These are phyloP conservation scores for Meredithiella fracta DNA, from an alignment of 2,329 filamentous ascomycete genomes.

Conservation along the genomic window DNA sequence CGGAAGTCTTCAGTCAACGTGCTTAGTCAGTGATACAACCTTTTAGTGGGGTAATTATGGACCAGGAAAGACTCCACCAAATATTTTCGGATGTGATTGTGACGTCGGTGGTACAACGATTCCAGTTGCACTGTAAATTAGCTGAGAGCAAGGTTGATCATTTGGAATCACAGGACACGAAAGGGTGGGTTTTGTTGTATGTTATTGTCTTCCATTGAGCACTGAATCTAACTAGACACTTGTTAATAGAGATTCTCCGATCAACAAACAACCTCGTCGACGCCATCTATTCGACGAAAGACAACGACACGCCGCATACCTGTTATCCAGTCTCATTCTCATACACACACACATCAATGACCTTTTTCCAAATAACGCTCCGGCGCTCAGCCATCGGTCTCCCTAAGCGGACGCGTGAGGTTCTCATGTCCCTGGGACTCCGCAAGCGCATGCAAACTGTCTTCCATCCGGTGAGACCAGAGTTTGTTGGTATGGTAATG, in stretches of 20 bases:
- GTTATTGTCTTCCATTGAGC: neutral
- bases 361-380: slow-evolving; percentile 81
- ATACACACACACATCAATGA: slow-evolving; percentile 32
- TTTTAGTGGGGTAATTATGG: neutral
- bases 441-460: slow-evolving; percentile 73
- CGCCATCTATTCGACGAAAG: neutral
- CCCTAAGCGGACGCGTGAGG: slow-evolving; percentile 60
- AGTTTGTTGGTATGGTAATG: slow-evolving; percentile 80
- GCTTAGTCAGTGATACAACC: neutral
- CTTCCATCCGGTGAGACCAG: slow-evolving; percentile 68
- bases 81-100: neutral
- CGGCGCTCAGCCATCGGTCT: slow-evolving; percentile 81
- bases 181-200: neutral
- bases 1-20: neutral
- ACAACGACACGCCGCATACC: neutral
- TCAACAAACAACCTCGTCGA: neutral
- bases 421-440: slow-evolving; percentile 71
- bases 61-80: neutral
- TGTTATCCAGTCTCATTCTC: neutral
- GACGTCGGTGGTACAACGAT: neutral
- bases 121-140: neutral
- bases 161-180: neutral
- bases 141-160: neutral
- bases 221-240: too few relatives aligned
- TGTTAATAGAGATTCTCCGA: neutral